Conservation (phyloP, 2,329 filamentous ascomycete species). For the Paraphoma sp. region DNA sequence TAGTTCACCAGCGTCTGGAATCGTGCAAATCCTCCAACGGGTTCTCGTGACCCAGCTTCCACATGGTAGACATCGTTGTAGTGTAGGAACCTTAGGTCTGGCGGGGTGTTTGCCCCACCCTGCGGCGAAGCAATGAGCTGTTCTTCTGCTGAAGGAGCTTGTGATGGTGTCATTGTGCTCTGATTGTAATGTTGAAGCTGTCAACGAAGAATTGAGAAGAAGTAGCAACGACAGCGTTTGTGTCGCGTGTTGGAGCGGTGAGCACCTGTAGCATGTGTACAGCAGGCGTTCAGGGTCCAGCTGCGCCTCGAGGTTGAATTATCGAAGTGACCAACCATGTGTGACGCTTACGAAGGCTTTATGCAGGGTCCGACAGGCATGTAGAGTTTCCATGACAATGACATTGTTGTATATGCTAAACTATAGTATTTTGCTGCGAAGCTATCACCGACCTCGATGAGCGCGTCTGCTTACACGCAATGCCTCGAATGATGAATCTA, state of each 20-base stretch:
- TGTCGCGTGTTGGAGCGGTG: conserved; percentile 34
- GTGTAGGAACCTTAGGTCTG: conserved; percentile 82
- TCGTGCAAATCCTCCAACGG: conserved; percentile 79
- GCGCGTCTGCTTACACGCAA: no score
- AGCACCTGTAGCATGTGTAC: conserved; percentile 18
- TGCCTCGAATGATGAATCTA: no score
- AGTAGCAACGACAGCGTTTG: conserved; percentile 9
- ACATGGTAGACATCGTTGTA: conserved; percentile 97
- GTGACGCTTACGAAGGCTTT: conserved; percentile 21
- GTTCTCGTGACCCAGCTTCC: conserved; percentile 76
- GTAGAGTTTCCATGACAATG: neutral
- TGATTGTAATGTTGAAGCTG: neutral
- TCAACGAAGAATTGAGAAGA: conserved; percentile 2
- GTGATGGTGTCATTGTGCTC: conserved; percentile 32
- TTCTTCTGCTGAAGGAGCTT: conserved; percentile 37
- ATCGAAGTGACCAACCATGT: conserved; percentile 28
- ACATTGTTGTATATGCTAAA: conserved; percentile 1
- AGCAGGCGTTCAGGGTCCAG: conserved; percentile 38
- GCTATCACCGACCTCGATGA: neutral
- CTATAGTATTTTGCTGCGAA: neutral
- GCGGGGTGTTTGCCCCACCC: conserved; percentile 54
- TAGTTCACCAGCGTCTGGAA: conserved; percentile 81
- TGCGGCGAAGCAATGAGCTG: conserved; percentile 52
- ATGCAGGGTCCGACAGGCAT: conserved; percentile 18
- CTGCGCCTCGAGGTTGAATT: conserved; percentile 15